A percentile compares a stretch with the other conserved stretches of the same genome.
Evolutionary conservation across 164 flowering plant species (phyloP).

Genomic region (Vitis rotundifolia): DNA sequence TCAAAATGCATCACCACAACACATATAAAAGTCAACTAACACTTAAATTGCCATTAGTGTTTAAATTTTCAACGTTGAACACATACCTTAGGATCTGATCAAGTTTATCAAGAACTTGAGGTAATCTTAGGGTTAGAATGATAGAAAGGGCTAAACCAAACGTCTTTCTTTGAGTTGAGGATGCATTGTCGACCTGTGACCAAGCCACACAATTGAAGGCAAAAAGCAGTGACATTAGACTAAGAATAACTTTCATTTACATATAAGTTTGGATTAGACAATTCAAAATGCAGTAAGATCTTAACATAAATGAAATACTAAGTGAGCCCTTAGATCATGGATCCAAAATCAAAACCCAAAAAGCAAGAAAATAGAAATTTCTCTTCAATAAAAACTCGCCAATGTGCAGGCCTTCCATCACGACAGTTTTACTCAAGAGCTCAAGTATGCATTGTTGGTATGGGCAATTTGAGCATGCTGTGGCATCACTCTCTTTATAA

Average conservation of each 20-base stretch:
- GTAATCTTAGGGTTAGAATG: constrained; percentile 73
- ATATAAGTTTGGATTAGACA: background rate
- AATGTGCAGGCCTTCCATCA: too few species aligned
- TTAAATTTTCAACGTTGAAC: background rate
- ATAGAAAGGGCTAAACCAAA: constrained; percentile 85
- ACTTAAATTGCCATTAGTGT: background rate
- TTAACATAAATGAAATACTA: background rate
- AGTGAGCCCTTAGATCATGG: too few species aligned
- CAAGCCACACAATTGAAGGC: background rate
- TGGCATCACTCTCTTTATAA: too few species aligned
- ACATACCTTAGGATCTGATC: constrained; percentile 87
- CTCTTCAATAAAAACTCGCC: too few species aligned
- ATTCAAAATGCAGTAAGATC: background rate
- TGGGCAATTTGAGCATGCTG: too few species aligned
- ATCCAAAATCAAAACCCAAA: too few species aligned
- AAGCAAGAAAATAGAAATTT: too few species aligned
- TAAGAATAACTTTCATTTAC: background rate
- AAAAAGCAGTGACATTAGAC: background rate
- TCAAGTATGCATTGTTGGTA: too few species aligned
- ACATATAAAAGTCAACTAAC: background rate
- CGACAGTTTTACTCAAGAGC: too few species aligned
- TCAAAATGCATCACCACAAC: constrained; percentile 5
- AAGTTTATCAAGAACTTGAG: constrained; percentile 89
- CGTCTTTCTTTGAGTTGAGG: constrained; percentile 66
- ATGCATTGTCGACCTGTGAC: constrained; percentile 71